Percentiles rank a stretch among this genome's conserved stretches.
Evolutionary conservation across 495 filamentous ascomycete genomes (phyloP).

Genomic region (Aspergillus carlsbadensis): DNA sequence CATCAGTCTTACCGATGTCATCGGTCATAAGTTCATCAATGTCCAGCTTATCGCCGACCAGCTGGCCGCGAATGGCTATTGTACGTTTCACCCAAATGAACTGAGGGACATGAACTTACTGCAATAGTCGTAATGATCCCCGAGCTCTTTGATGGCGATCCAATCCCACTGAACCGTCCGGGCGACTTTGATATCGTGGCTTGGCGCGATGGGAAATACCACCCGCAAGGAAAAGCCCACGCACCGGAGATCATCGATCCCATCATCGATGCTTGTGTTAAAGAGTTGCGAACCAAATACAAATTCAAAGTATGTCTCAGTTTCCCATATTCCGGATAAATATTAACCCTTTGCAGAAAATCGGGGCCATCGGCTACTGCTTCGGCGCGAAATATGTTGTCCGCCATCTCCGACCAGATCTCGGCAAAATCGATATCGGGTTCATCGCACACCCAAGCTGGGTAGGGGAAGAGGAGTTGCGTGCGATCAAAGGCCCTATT

Average conservation of each 20-base stretch:
- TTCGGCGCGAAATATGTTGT: conserved; percentile 63
- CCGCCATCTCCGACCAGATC: conserved; percentile 18
- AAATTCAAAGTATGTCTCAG: conserved; percentile 41
- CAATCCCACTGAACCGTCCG: conserved; percentile 26
- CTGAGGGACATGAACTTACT: no score
- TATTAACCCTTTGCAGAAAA: conserved; percentile 27
- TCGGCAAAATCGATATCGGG: conserved; percentile 38
- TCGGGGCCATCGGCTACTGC: conserved; percentile 73
- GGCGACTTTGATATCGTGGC: conserved; percentile 27
- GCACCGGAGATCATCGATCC: conserved; percentile 55
- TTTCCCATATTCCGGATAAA: background rate
- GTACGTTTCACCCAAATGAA: no score
- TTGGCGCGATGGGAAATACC: conserved; percentile 14
- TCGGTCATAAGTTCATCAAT: conserved; percentile 30
- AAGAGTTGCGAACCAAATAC: conserved; percentile 51
- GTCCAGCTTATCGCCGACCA: conserved; percentile 59
- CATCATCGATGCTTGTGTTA: conserved; percentile 53
- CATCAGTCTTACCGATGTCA: conserved; percentile 26
- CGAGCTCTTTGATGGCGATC: conserved; percentile 40
- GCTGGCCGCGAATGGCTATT: conserved; percentile 72
- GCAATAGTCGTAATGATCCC: conserved; percentile 57
- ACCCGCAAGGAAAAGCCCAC: conserved; percentile 26
- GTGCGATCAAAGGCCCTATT: conserved; percentile 62
- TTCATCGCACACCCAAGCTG: conserved; percentile 74
- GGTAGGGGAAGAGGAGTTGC: conserved; percentile 65